phyloP scores from a whole-genome alignment of 2,329 filamentous ascomycete species.

The Colletotrichum incanum region DNA sequence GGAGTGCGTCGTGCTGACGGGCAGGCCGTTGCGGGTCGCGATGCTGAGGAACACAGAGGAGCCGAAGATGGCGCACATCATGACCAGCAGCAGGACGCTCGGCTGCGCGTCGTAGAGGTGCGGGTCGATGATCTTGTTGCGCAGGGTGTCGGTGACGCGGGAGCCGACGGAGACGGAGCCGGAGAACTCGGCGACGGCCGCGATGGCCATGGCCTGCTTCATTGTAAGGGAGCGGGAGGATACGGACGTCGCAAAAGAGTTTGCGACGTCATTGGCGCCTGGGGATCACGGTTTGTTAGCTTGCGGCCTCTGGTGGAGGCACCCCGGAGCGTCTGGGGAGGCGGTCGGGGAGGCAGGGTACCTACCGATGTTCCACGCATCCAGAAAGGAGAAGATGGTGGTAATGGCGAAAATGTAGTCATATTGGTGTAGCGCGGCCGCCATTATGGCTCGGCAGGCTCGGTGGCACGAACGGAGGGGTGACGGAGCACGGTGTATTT shows the following conservation, averaged over 20 bases:
- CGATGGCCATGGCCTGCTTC: slow-evolving; percentile 62
- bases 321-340: background rate
- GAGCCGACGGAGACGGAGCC: slow-evolving; percentile 59
- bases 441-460: slow-evolving; percentile 47
- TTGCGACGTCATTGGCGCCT: slow-evolving; percentile 67
- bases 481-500: background rate
- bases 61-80: slow-evolving; percentile 68
- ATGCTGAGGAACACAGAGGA: slow-evolving; percentile 68
- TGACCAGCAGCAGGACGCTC: slow-evolving; percentile 66
- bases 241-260: slow-evolving; percentile 64
- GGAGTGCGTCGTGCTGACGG: slow-evolving; percentile 69
- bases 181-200: slow-evolving; percentile 60
- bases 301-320: background rate
- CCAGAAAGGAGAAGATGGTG: slow-evolving; percentile 76
- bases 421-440: slow-evolving; percentile 63
- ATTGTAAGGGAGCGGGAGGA: slow-evolving; percentile 63
- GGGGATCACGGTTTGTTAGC: too few relatives aligned
- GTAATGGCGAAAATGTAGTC: slow-evolving; percentile 76
- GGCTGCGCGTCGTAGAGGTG: slow-evolving; percentile 61
- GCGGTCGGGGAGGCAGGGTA: slow-evolving; percentile 74
- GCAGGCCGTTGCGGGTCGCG: slow-evolving; percentile 66
- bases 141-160: slow-evolving; percentile 61
- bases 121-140: slow-evolving; percentile 62
- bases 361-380: slow-evolving; percentile 78
- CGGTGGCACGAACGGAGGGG: background rate